These are phyloP conservation scores for Pyricularia pennisetigena DNA, from an alignment of 2,329 filamentous ascomycete genomes.

Conservation along the genomic window DNA sequence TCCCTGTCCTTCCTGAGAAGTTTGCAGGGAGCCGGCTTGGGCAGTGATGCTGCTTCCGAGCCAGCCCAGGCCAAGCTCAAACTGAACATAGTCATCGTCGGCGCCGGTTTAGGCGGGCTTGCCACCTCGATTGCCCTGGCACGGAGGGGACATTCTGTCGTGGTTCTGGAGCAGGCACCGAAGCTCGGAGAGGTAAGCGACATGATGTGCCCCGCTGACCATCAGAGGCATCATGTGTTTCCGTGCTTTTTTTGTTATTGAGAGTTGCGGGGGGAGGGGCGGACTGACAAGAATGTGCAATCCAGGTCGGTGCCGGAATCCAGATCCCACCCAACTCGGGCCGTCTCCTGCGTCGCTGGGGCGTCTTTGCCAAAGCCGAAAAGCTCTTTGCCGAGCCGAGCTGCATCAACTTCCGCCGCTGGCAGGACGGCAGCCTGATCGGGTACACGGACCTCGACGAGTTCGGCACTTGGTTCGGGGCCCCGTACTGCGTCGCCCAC, in stretches of 20 bases:
- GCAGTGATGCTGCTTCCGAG: neutral
- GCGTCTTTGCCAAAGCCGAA: conserved; percentile 11
- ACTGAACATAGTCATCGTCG: conserved; percentile 21
- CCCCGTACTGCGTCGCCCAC: conserved; percentile 22
- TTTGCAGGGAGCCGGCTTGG: neutral
- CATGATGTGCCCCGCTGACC: neutral
- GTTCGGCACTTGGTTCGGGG: conserved; percentile 18
- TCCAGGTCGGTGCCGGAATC: conserved; percentile 21
- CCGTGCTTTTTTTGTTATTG: neutral
- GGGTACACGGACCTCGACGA: conserved; percentile 22
- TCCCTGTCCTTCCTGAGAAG: neutral
- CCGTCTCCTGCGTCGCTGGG: conserved; percentile 20
- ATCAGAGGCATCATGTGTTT: neutral
- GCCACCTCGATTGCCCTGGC: conserved; percentile 27
- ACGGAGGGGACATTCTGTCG: conserved; percentile 25
- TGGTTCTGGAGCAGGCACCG: conserved; percentile 21
- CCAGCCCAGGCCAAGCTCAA: conserved; percentile 6
- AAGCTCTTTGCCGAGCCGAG: conserved; percentile 18
- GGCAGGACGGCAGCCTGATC: conserved; percentile 20
- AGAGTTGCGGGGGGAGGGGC: too few relatives aligned
- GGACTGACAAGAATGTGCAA: neutral
- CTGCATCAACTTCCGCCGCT: conserved; percentile 23
- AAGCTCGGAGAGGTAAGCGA: conserved; percentile 18
- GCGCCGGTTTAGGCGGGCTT: conserved; percentile 30
- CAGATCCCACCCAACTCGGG: conserved; percentile 22